Evolutionary conservation across 2,329 filamentous ascomycete genomes (phyloP).

Genomic region (Penicillium crustosum): DNA sequence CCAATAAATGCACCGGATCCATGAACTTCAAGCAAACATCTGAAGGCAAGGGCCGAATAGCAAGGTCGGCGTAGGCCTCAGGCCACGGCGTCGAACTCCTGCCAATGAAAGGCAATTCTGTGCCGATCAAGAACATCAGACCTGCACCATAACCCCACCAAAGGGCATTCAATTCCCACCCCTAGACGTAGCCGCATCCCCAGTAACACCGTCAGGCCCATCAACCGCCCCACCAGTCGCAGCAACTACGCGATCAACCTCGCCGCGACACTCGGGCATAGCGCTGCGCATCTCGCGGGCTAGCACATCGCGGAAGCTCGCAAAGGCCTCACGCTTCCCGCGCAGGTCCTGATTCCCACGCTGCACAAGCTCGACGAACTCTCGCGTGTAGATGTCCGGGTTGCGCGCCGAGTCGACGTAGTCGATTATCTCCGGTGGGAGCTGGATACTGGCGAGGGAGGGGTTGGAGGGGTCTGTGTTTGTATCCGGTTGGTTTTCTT

Average conservation of each 20-base stretch:
- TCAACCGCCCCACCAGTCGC: constrained; percentile 32
- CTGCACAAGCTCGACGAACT: constrained; percentile 65
- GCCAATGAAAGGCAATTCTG: background rate
- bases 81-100: background rate
- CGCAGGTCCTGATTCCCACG: constrained; percentile 62
- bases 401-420: constrained; percentile 65
- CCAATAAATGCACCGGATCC: constrained; percentile 3
- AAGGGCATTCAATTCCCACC: background rate
- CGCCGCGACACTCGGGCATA: constrained; percentile 57
- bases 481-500: constrained; percentile 27
- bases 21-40: background rate
- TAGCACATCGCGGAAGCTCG: constrained; percentile 58
- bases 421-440: constrained; percentile 61
- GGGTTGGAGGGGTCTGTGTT: constrained; percentile 39
- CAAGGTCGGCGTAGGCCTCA: background rate
- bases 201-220: background rate
- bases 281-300: constrained; percentile 58
- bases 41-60: background rate
- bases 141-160: background rate
- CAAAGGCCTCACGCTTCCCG: constrained; percentile 61
- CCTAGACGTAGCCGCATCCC: background rate
- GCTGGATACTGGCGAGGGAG: constrained; percentile 51
- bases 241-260: constrained; percentile 54
- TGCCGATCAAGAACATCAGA: background rate
- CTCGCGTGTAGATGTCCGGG: constrained; percentile 65